Base-by-base conservation (phyloP, 139 green algal species). In the Mychonastes homosphaera region DNA sequence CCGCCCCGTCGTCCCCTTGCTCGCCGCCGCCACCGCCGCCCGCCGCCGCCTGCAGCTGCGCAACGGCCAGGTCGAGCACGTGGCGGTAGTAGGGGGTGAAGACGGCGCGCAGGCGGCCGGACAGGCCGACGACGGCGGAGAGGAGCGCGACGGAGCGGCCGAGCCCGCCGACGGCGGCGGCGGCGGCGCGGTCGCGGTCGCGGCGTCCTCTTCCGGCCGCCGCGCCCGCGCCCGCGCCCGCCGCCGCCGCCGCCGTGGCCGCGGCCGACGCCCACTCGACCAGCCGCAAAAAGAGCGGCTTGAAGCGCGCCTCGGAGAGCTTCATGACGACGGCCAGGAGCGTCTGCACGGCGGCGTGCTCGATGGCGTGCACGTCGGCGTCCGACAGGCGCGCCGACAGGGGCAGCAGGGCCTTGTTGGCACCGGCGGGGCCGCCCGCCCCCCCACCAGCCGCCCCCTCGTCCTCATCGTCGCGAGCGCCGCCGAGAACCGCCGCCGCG, bases 211-310 rank as follows among this genome's bases (percentile, higher is more conserved):
- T n/a, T n/a, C n/a, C n/a, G 58, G 43, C 19, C 39, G 40, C 26
- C 13, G 56, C 6, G 30, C 44, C 55, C 32, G 36, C 40, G 35
- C 47, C 27, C 34, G 32, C 13, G 30, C 3, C 46, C 29, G 52
- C 44, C 32, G 28, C 38, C 16, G 18, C 38, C 32, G 9, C 49
- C 50, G 10, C 18, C 12, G 56, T 30, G 18, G 54, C 39, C 13
- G 30, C 51, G 7, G 62, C 43, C 24, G 57, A 47, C 24, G 63
- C 70, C 90, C 90, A 97, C 40, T 94, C 87, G 24, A 92, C 23
- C 47, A 95, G 66, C 10, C 78, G 69, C 55, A 92, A 57, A 69
- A 97, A 95, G 16, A 97, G 54, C 12, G 90, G 90, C 71, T 88
- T 91, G 78, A 97, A 97, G 23, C 63, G 71, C 12, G 58, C 61